Conservation (phyloP, 2,329 filamentous ascomycete species). For the Pezicula carpinea region DNA sequence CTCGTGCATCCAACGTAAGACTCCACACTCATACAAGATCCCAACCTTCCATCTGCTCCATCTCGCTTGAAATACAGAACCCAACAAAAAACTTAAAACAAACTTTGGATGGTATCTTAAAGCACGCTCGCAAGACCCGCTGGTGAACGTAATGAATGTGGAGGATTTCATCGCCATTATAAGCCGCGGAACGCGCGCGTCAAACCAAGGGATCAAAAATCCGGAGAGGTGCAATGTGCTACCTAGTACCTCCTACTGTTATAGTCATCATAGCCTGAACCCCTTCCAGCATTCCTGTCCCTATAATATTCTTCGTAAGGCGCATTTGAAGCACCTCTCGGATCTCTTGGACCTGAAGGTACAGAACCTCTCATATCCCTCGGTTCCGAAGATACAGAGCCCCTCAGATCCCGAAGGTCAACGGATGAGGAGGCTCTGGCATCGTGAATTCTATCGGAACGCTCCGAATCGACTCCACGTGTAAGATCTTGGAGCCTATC, state of each 20-base stretch:
- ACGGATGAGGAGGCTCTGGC: neutral
- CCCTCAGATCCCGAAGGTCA: neutral
- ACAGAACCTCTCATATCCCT: neutral
- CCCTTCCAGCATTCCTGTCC: neutral
- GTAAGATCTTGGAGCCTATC: slow-evolving; percentile 1
- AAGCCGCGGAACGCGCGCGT: neutral
- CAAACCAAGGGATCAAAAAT: neutral
- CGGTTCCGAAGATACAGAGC: neutral
- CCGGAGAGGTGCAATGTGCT: neutral
- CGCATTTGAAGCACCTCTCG: neutral
- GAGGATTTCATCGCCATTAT: neutral
- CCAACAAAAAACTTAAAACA: neutral
- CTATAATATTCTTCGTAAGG: slow-evolving; percentile 1
- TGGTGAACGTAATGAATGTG: neutral
- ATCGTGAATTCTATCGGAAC: neutral
- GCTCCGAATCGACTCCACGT: neutral
- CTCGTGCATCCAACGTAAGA: neutral
- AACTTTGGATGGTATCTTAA: neutral
- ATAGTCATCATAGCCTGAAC: neutral
- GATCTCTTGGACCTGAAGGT: neutral
- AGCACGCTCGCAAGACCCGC: neutral
- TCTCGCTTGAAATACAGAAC: neutral
- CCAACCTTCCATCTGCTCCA: neutral
- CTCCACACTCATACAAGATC: neutral
- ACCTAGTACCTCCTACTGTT: neutral